Base-by-base conservation (phyloP, 495 filamentous ascomycete species). In the Penicillium coffeae region DNA sequence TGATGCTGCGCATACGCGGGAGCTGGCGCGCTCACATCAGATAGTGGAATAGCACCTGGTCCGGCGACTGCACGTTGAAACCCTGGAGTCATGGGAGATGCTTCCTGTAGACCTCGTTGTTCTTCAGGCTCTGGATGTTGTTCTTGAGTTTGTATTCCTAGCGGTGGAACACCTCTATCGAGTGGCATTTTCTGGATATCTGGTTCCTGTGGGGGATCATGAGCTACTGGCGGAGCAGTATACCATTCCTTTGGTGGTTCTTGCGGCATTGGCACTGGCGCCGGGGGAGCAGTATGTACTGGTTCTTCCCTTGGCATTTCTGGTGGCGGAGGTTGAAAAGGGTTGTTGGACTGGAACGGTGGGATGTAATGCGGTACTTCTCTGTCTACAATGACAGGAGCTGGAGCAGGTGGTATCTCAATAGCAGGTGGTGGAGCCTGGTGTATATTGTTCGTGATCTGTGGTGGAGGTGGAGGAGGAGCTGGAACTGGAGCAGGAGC, bases 1-100 rank as follows among this genome's bases (percentile, higher is more conserved):
- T 25, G 34, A 40, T 45, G 30, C 22, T 63, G 60, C 22, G 47
- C 65, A 48, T 63, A 69, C 42, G 61, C 70, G 42, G 58, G 70
- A 20, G 63, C 67, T 46, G 62, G 67, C n/a, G 56, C 54, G 13
- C 62, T 67, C 42, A 79, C 70, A 2, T 72, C 62, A n/a, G 65
- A 61, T 56, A 80, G 56, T 2, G 66, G 75, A 21, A 81, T 77
- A 0, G 64, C 70, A 16, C 74, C 69, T 5, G 58, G 56, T 16
- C 65, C 63, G 14, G 63, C 66, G 36, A 76, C 72, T 9, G 65
- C 63, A 16, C 60, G 59, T 43, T 74, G 70, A 32, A 72, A 60
- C 0, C 62, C 70, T 0, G 74, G 71, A 18, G 73, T 73, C 1
- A 66, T 59, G 7, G 69, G 72, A 30, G 69, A 66, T 8, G 27